Conservation (phyloP, 169 alveolate species). For the Cryptosporidium ubiquitum region DNA sequence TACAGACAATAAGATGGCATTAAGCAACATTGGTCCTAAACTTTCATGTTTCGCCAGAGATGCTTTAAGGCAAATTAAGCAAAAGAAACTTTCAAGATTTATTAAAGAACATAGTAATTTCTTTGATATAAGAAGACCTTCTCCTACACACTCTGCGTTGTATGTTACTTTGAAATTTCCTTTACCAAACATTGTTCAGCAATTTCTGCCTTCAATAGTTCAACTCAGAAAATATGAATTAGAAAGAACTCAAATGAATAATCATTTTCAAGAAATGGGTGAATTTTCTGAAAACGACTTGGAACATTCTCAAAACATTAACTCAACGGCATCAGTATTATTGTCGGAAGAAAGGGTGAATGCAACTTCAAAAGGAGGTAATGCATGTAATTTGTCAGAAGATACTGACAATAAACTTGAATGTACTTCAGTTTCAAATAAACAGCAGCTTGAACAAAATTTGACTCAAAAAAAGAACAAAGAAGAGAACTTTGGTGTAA, state of each 20-base stretch:
- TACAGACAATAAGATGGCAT: conserved; percentile 72
- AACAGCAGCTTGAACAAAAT: background rate
- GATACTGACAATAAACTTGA: background rate
- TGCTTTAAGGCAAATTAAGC: conserved; percentile 70
- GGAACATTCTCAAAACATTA: background rate
- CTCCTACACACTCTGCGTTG: conserved; percentile 69
- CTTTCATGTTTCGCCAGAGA: conserved; percentile 68
- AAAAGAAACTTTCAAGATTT: conserved; percentile 66
- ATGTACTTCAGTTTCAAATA: conserved; percentile 13
- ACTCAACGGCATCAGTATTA: background rate
- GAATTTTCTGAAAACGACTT: conserved; percentile 11
- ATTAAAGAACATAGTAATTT: conserved; percentile 59
- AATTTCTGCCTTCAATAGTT: conserved; percentile 50
- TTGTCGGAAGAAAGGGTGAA: conserved; percentile 3
- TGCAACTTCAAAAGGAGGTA: background rate
- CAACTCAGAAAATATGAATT: conserved; percentile 54
- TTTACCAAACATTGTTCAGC: conserved; percentile 47
- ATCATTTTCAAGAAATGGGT: background rate
- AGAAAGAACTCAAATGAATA: conserved; percentile 28
- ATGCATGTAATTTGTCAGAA: background rate
- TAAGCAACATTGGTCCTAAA: conserved; percentile 71
- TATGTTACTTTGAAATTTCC: conserved; percentile 69
- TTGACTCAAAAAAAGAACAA: background rate
- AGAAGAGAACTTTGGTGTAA: background rate
- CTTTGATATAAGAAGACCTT: conserved; percentile 73